Base-by-base conservation (phyloP, 2,329 filamentous ascomycete genomes). In the Harringtonia lauricola region DNA sequence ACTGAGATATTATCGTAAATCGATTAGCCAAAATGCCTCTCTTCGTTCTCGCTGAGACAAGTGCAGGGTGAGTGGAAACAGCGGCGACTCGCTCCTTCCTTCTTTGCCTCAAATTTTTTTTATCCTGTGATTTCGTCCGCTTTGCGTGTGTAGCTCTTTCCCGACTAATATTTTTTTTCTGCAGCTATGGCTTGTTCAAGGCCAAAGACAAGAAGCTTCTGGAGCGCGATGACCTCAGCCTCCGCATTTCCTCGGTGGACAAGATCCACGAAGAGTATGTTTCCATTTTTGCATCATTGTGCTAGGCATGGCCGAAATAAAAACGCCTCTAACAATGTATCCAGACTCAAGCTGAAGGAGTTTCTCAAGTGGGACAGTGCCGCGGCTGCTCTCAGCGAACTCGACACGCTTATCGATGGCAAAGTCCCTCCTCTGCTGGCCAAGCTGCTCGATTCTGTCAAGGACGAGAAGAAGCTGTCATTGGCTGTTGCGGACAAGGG, bases 281-380 rank as follows among this genome's bases (percentile, higher is more conserved):
- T 29, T 31, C 24, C n/a, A n/a, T n/a, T n/a, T n/a, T n/a, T n/a
- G n/a, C n/a, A n/a, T n/a, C n/a, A n/a, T n/a, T n/a, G n/a, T n/a
- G n/a, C n/a, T n/a, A n/a, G n/a, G n/a, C n/a, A n/a, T n/a, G n/a
- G n/a, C n/a, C 18, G 10, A 39, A 17, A 15, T 8, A 8, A 26
- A 10, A 26, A 26, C 24, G 24, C 24, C 7, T 7, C 24, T 26
- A 31, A 4, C 28, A 31, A 31, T 21, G 10, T 33, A 19, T 31
- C 21, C 53, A 90, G 84, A 65, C 70, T 98, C 57, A 95, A 95
- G 70, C 74, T 96, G 62, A 96, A 96, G 76, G 83, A 90, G 64
- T 96, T 98, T 66, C 74, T 86, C 65, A 96, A 96, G 72, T 98
- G 95, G 67, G 87, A 95, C 62, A 95, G 86, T 65, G 89, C 92